These are phyloP conservation scores for Backusella tuberculispora DNA, from an alignment of 192 early-diverging fungal genomes.

Conservation along the genomic window DNA sequence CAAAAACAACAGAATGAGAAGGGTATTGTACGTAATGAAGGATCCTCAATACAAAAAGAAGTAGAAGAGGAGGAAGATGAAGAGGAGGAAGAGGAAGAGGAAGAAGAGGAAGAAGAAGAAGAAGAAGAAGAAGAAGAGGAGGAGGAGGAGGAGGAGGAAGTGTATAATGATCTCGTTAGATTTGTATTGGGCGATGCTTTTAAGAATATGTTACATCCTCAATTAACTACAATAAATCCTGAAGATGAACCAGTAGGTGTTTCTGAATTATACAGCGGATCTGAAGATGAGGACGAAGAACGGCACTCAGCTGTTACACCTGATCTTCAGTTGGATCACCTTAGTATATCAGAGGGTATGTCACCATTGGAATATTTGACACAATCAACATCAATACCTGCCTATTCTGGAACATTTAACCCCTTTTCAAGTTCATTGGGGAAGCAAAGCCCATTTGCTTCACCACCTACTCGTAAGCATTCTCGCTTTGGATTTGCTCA, in stretches of 20 bases:
- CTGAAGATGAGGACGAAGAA: neutral
- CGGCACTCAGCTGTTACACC: neutral
- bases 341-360: neutral
- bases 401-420: constrained; percentile 33
- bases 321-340: neutral
- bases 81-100: neutral
- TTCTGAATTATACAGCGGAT: constrained; percentile 24
- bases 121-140: neutral
- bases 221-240: neutral
- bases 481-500: constrained; percentile 42
- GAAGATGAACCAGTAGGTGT: constrained; percentile 32
- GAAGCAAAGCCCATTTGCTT: constrained; percentile 21
- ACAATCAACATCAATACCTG: constrained; percentile 27
- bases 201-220: constrained; percentile 14
- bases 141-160: neutral
- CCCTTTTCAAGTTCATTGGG: constrained; percentile 22
- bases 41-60: neutral
- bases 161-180: constrained; percentile 26
- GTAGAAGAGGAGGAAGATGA: neutral
- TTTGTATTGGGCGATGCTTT: constrained; percentile 40
- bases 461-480: constrained; percentile 32
- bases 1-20: neutral
- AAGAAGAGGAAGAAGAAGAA: neutral
- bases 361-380: constrained; percentile 29
- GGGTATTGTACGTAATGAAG: neutral